A percentile compares a stretch with the other conserved stretches of the same genome.
Evolutionary conservation across 2,329 filamentous ascomycete species (phyloP).

Genomic region (Dactylella cylindrospora): DNA sequence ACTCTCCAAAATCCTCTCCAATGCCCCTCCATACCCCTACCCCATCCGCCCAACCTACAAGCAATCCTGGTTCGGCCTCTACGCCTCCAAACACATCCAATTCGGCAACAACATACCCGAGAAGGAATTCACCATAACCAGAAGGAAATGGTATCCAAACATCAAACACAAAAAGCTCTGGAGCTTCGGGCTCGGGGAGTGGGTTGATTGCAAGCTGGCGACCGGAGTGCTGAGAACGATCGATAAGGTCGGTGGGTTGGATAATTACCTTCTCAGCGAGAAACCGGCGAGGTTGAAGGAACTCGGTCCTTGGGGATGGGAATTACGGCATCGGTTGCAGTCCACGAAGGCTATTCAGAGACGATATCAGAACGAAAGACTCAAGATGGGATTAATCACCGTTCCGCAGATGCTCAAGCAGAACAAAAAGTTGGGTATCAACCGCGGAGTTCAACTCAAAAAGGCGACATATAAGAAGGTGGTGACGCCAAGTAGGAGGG

Average conservation of each 20-base stretch:
- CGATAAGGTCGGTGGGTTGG: constrained; percentile 81
- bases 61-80: constrained; percentile 75
- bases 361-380: constrained; percentile 66
- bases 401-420: constrained; percentile 52
- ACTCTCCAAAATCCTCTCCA: constrained; percentile 48
- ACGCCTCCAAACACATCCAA: constrained; percentile 69
- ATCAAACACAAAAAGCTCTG: constrained; percentile 67
- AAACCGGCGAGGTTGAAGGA: constrained; percentile 78
- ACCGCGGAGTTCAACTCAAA: constrained; percentile 18
- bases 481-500: constrained; percentile 47
- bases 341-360: constrained; percentile 69
- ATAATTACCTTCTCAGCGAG: constrained; percentile 83
- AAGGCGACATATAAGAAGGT: constrained; percentile 9
- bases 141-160: constrained; percentile 74
- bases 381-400: constrained; percentile 63
- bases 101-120: constrained; percentile 76
- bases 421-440: constrained; percentile 41
- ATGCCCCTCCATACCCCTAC: constrained; percentile 69
- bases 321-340: constrained; percentile 84
- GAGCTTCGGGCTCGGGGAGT: constrained; percentile 63
- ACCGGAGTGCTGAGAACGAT: constrained; percentile 70
- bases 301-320: constrained; percentile 87
- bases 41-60: constrained; percentile 72
- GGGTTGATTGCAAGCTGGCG: constrained; percentile 69
- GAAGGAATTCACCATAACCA: constrained; percentile 69